A percentile compares a stretch with the other conserved stretches of the same genome.
Evolutionary conservation across 2,329 filamentous ascomycete genomes (phyloP).

Genomic region (Sphaerulina populicola): DNA sequence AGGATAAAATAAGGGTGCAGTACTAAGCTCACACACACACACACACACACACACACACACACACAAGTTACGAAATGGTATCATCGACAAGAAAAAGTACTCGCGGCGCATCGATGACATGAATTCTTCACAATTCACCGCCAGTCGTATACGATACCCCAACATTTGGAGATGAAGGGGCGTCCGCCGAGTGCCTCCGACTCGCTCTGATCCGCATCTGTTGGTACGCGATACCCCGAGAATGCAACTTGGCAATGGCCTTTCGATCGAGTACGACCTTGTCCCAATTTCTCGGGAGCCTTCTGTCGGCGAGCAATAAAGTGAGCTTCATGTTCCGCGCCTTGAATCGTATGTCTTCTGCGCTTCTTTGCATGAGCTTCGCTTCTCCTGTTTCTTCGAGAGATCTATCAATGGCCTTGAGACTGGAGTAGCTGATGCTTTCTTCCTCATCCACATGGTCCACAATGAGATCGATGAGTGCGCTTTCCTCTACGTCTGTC

Average conservation of each 20-base stretch:
- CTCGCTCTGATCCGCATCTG: slow-evolving; percentile 14
- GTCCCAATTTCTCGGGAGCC: slow-evolving; percentile 40
- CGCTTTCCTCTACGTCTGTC: slow-evolving; percentile 32
- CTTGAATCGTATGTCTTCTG: slow-evolving; percentile 42
- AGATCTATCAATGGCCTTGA: slow-evolving; percentile 33
- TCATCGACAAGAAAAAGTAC: no score
- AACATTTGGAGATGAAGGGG: background rate
- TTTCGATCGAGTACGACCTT: slow-evolving; percentile 38
- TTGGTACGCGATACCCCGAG: slow-evolving; percentile 25
- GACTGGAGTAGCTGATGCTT: slow-evolving; percentile 39
- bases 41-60: no score
- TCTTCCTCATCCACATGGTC: slow-evolving; percentile 33
- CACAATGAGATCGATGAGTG: slow-evolving; percentile 45
- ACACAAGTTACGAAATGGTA: no score
- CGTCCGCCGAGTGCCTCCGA: background rate
- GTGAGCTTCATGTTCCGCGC: slow-evolving; percentile 47
- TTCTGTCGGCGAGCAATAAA: slow-evolving; percentile 33
- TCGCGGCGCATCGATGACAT: no score
- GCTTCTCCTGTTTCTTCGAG: slow-evolving; percentile 17
- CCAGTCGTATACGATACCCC: background rate
- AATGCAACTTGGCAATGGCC: slow-evolving; percentile 31
- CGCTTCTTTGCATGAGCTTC: slow-evolving; percentile 35
- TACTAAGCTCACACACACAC: no score
- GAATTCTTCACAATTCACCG: background rate
- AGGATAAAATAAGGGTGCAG: no score